These are phyloP conservation scores for Botryotinia convoluta DNA, from an alignment of 2,329 filamentous ascomycete species.

Conservation along the genomic window DNA sequence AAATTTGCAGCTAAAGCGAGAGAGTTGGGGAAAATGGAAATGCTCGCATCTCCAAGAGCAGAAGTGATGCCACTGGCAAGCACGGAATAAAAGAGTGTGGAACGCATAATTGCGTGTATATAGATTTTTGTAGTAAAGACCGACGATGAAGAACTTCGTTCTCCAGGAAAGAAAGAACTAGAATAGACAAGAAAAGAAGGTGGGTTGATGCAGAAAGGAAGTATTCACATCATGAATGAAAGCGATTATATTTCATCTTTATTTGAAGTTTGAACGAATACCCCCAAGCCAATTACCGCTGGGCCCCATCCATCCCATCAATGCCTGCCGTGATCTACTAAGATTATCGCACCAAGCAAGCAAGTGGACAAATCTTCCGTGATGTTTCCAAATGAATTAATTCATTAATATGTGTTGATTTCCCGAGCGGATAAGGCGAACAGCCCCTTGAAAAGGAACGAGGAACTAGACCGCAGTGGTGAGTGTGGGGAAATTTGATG, in stretches of 20 bases:
- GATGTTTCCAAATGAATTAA: neutral
- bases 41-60: slow-evolving; percentile 27
- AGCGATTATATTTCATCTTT: neutral
- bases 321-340: slow-evolving; percentile 1
- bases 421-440: neutral
- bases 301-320: neutral
- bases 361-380: neutral
- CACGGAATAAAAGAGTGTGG: slow-evolving; percentile 28
- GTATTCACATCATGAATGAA: neutral
- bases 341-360: slow-evolving; percentile 1
- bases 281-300: slow-evolving; percentile 5
- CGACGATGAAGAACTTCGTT: slow-evolving; percentile 3
- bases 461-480: neutral
- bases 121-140: slow-evolving; percentile 14
- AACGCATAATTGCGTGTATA: slow-evolving; percentile 23
- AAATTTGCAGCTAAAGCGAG: slow-evolving; percentile 51
- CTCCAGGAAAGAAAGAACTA: neutral
- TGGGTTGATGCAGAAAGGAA: neutral
- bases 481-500: neutral
- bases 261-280: neutral
- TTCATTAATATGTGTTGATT: neutral
- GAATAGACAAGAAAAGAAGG: slow-evolving; percentile 1
- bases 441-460: neutral
- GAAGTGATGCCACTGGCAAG: slow-evolving; percentile 27
- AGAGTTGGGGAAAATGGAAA: slow-evolving; percentile 41